A percentile compares a stretch with the other conserved stretches of the same genome.
These are phyloP conservation scores for Gaultheria prostrata DNA, from an alignment of 148 eudicot species.

Conservation along the genomic window DNA sequence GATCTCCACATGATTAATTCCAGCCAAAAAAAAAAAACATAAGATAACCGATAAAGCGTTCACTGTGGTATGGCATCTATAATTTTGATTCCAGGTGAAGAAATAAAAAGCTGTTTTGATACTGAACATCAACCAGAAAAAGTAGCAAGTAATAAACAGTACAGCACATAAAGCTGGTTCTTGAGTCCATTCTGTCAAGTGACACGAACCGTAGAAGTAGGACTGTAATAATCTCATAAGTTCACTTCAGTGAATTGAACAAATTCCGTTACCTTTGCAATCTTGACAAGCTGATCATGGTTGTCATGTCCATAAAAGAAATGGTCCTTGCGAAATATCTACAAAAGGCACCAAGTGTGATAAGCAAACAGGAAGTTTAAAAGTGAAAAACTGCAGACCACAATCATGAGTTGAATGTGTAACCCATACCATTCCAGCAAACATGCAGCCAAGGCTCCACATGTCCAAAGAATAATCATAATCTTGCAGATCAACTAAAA, in stretches of 20 bases:
- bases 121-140: constrained; percentile 2
- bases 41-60: background rate
- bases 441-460: constrained; percentile 38
- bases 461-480: constrained; percentile 31
- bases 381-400: background rate
- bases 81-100: background rate
- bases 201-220: background rate
- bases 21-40: background rate
- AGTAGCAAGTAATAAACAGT: background rate
- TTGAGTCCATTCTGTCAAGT: background rate
- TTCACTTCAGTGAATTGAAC: background rate
- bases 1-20: background rate
- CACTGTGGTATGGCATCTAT: background rate
- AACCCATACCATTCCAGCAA: constrained; percentile 30
- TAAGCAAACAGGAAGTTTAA: background rate
- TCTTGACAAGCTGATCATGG: constrained; percentile 33
- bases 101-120: background rate
- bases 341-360: background rate
- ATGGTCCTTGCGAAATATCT: constrained; percentile 34
- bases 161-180: background rate
- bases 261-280: constrained; percentile 24
- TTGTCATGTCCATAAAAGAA: constrained; percentile 35
- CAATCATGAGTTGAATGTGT: background rate
- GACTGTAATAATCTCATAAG: background rate
- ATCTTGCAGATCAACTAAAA: constrained; percentile 31